These are phyloP conservation scores for Mycena vulgaris DNA, from an alignment of 768 basidiomycete species.

Conservation along the genomic window DNA sequence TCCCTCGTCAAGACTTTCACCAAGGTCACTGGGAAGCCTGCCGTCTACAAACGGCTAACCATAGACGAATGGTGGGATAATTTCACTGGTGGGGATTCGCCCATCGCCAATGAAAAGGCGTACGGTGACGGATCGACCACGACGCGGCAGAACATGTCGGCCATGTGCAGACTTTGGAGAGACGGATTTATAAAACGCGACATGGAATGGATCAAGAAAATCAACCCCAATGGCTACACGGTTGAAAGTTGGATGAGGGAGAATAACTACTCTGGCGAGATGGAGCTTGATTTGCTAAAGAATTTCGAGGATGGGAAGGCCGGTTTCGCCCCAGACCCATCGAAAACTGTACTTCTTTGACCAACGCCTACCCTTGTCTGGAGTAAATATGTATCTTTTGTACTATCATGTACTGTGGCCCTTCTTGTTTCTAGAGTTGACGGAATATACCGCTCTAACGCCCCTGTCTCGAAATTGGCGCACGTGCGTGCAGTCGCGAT, in stretches of 20 bases:
- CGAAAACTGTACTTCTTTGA: neutral
- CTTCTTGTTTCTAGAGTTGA: neutral
- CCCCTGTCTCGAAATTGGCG: constrained; percentile 16
- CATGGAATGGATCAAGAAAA: constrained; percentile 34
- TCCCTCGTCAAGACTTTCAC: neutral
- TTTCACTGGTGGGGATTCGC: neutral
- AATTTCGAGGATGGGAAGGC: constrained; percentile 47
- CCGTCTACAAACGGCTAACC: constrained; percentile 37
- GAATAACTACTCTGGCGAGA: constrained; percentile 48
- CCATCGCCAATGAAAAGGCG: constrained; percentile 38
- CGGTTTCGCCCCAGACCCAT: neutral
- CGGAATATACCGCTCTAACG: neutral
- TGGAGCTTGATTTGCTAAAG: constrained; percentile 46
- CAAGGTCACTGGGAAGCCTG: neutral
- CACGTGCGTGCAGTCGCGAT: constrained; percentile 3
- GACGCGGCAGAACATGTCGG: constrained; percentile 57
- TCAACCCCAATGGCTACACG: constrained; percentile 52
- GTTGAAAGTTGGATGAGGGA: constrained; percentile 60
- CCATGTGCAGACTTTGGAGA: constrained; percentile 57
- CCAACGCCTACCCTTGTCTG: neutral
- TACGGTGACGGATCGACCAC: constrained; percentile 51
- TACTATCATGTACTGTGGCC: no score
- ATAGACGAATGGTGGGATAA: constrained; percentile 52
- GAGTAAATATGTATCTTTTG: no score
- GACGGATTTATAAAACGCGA: no score